Conservation (phyloP, 176 grass and related monocot genomes). For the Bromus sterilis region DNA sequence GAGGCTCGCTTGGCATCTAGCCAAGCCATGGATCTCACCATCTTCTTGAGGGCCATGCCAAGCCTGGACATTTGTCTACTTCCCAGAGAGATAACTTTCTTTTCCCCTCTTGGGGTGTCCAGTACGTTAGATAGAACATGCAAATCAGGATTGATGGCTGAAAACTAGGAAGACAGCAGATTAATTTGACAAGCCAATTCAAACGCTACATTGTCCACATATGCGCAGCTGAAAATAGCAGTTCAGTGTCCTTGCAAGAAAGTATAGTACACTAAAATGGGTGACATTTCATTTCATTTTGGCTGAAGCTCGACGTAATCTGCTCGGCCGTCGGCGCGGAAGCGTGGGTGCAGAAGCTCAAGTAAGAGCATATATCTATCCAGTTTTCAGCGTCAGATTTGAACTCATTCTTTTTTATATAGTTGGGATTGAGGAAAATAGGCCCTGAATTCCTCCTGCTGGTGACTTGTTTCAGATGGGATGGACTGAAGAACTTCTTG, state of each 20-base stretch:
- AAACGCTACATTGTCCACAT: not conserved
- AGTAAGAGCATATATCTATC: slow-evolving; percentile 54
- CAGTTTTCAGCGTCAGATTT: not conserved
- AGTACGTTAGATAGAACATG: not conserved
- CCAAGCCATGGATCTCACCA: not conserved
- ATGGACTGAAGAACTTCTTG: slow-evolving; percentile 53
- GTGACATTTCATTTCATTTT: not conserved
- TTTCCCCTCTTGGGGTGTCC: not conserved
- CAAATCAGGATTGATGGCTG: not conserved
- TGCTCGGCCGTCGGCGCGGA: slow-evolving; percentile 67
- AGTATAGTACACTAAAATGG: not conserved
- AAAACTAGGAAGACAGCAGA: not conserved
- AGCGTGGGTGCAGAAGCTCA: slow-evolving; percentile 85
- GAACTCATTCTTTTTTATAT: not conserved
- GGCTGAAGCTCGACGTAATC: slow-evolving; percentile 61
- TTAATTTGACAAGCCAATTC: not conserved
- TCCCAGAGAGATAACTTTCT: not conserved
- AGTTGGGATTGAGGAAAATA: not conserved
- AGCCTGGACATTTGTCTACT: not conserved
- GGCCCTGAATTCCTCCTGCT: not conserved
- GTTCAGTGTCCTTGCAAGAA: not conserved
- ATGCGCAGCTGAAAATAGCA: not conserved
- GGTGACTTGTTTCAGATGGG: slow-evolving; percentile 30
- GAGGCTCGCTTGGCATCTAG: not conserved
- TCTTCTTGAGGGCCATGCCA: not conserved